phyloP scores from a whole-genome alignment of 805 yeast genomes.

The Schwanniomyces pseudopolymorphus region DNA sequence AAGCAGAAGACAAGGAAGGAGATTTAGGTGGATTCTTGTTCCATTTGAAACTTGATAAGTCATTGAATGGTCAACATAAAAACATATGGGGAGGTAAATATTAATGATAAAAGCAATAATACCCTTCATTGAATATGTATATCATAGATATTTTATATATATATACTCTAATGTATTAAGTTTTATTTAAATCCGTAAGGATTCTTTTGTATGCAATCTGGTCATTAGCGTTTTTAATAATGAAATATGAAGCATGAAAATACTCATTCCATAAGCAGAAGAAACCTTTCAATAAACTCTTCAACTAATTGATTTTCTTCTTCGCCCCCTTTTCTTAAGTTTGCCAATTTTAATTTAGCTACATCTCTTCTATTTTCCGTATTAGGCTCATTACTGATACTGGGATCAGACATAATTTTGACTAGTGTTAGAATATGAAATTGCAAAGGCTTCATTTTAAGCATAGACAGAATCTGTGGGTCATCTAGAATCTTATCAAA shows the following conservation, averaged over 20 bases:
- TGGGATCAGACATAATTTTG: conserved; percentile 47
- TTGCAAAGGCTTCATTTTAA: conserved; percentile 54
- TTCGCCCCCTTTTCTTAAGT: conserved; percentile 60
- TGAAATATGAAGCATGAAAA: too few relatives aligned
- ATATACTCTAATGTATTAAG: too few relatives aligned
- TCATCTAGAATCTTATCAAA: conserved; percentile 38
- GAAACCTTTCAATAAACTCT: conserved; percentile 55
- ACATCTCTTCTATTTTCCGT: conserved; percentile 56
- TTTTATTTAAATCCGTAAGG: too few relatives aligned
- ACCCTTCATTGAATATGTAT: background rate
- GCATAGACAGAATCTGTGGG: conserved; percentile 39
- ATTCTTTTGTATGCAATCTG: too few relatives aligned
- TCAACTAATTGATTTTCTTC: conserved; percentile 70
- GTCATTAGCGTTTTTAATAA: too few relatives aligned
- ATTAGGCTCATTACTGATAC: conserved; percentile 48
- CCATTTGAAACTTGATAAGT: conserved; percentile 37
- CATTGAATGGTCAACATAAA: conserved; percentile 26
- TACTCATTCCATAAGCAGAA: background rate
- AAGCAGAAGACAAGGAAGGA: conserved; percentile 26
- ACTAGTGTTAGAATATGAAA: conserved; percentile 53
- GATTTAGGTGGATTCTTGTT: conserved; percentile 65
- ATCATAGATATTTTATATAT: too few relatives aligned
- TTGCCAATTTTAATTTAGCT: conserved; percentile 60
- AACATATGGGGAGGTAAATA: conserved; percentile 30
- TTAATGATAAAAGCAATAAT: too few relatives aligned